Evolutionary conservation across 2,329 filamentous ascomycete genomes (phyloP).

Genomic region (Akanthomyces uredinophilus): DNA sequence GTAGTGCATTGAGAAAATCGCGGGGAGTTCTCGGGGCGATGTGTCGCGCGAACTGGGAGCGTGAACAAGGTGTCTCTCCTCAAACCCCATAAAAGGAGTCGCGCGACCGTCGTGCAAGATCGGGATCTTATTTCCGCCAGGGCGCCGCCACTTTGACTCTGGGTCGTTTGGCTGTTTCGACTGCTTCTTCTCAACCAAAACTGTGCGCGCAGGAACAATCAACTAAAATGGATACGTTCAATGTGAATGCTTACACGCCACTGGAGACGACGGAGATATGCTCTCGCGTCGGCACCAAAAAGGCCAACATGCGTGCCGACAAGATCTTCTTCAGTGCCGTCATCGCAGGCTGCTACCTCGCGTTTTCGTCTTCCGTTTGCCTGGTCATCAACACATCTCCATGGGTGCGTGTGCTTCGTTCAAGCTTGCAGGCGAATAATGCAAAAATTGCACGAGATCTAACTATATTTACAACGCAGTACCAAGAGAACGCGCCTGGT

Average conservation of each 20-base stretch:
- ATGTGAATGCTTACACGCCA: slow-evolving; percentile 37
- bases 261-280: slow-evolving; percentile 46
- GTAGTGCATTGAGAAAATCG: background rate
- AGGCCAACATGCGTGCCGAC: slow-evolving; percentile 47
- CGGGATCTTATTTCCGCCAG: background rate
- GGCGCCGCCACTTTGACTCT: background rate
- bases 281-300: slow-evolving; percentile 43
- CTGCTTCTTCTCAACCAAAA: background rate
- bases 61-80: background rate
- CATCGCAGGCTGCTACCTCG: slow-evolving; percentile 46
- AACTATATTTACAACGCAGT: slow-evolving; percentile 17
- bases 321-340: slow-evolving; percentile 48
- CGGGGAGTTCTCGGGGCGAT: background rate
- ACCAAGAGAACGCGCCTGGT: slow-evolving; percentile 42
- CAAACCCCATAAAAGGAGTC: background rate
- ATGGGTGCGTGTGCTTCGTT: slow-evolving; percentile 27
- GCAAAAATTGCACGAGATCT: background rate
- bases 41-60: background rate
- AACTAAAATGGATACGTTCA: background rate
- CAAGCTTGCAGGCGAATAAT: background rate
- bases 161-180: background rate
- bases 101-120: background rate
- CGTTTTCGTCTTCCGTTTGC: slow-evolving; percentile 44
- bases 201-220: background rate
- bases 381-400: slow-evolving; percentile 41